Evolutionary conservation across 352 stramenopile species (phyloP), one percentile per base, ranked within the genome.

Genomic region (Globisporangium paroecandrum): DNA sequence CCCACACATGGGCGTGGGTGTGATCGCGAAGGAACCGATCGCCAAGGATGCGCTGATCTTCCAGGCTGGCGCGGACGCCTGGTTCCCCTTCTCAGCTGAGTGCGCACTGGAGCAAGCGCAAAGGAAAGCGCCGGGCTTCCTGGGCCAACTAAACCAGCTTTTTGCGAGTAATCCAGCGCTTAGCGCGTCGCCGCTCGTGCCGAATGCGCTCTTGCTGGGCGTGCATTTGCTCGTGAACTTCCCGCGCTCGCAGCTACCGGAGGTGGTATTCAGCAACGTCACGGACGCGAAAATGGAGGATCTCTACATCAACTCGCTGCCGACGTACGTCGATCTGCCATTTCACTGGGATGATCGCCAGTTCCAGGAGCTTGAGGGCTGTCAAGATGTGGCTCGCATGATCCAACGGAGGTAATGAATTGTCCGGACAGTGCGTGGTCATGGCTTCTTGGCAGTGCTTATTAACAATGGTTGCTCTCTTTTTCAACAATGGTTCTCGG

Each of bases 71-170:
- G 67, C 72, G 0, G 81, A 89, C 13, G 69, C 74, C 24, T 95
- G 85, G 88, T 81, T 81, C 29, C 82, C 87, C 3, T 89, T 94
- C 65, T 95, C 88, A n/a, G 80, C 88, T 20, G 80, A 90, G 57
- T 77, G 58, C 63, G 88, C 88, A 1, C 72, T 90, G 43, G 76
- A 85, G 41, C 72, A 84, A 65, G 82, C 85, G 34, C 79, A 83
- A 56, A 70, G 74, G 27, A 85, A 92, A 62, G 83, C 86, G 1
- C 83, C 86, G 24, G 77, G 74, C 10, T 91, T 95, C 54, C 62
- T 94, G 32, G 61, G 58, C 4, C 86, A 89, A 63, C 60, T 92
- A 32, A 73, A 89, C 13, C 70, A 77, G 51, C 71, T 93, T 3
- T 51, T 93, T 13, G 58, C 69, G 0, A 75, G 73, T 20, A 81